Base-by-base conservation (phyloP, 2,329 filamentous ascomycete species). In the Macrophomina phaseolina region DNA sequence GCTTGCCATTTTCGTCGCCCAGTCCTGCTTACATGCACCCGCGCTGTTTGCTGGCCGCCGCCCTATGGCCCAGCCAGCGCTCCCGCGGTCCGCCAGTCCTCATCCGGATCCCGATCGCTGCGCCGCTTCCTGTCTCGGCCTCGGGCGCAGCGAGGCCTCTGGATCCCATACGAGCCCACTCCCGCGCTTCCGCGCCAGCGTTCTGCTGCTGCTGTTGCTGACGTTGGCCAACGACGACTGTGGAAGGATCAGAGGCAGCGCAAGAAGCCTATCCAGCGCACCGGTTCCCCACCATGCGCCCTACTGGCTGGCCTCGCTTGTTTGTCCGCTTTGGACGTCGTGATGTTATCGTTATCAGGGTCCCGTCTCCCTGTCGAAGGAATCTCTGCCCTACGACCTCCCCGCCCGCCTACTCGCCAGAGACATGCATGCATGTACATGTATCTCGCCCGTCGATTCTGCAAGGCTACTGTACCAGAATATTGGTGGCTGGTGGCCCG, bases 401-500 rank as follows among this genome's bases (percentile, higher is more conserved):
- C 52, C 52, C 16, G 28, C 28, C 51, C 52, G 18, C 42, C 36
- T 52, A 5, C 34, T n/a, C 53, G 60, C 40, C 62, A 62, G 58
- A 62, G 46, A 64, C 61, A 52, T 53, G 61, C 61, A 52, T 45
- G 46, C 61, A 28, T n/a, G 14, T 30, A 18, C 40, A 40, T 53
- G 61, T 53, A 53, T 28, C 52, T 28, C 61, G 64, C 55, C 51
- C 65, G 71, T 67, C 69, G 70, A 74, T 74, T 72, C 76, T 78
- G 76, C 75, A 76, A 70, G 73, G 72, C 73, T 77, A 73, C 73
- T 77, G 76, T 76, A 72, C 36, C 68, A 65, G 65, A 73, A 66
- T 78, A 78, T 78, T 77, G 76, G 76, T 78, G 76, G 76, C 76
- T 75, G 71, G 68, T 45, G 49, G 56, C 18, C 48, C 49, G 48